Base-by-base conservation (phyloP, 2,329 filamentous ascomycete genomes). In the Exophiala bonariae region DNA sequence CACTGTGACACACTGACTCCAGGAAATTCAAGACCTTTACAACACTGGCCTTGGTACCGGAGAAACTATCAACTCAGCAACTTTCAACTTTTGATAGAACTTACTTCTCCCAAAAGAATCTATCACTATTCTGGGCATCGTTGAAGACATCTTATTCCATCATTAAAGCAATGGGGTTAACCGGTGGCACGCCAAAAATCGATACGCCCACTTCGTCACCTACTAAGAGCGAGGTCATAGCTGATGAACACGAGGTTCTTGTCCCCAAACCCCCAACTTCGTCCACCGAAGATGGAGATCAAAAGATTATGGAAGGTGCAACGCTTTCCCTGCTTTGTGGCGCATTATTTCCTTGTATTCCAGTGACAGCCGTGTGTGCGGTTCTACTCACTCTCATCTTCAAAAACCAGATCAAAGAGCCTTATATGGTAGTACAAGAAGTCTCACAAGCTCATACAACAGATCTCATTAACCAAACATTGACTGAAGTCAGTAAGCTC, bases 311-410 rank as follows among this genome's bases (percentile, higher is more conserved):
- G 36, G 38, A 47, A 8, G 44, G 44, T 3, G 37, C 44, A 10
- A 33, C 26, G 18, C 18, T 41, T 13, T 34, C 44, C 18, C 33
- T 53, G 9, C 30, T 50, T 23, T 7, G 41, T 7, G 50, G 50
- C 8, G 50, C 50, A 14, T 28, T 50, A 35, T 36, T 53, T n/a
- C 50, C 50, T 22, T 53, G 50, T 38, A 37, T 52, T 19, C 45
- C 49, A 32, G 45, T 52, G 14, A 18, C 39, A 20, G 6, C 46
- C 3, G 47, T 53, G 1, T 41, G n/a, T 37, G 28, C 18, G 10
- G 36, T 46, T 6, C 22, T 53, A 36, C 50, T 53, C 20, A 36
- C 47, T 18, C 20, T 53, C 41, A 53, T 53, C 33, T 46, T 53
- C 47, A 17, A 33, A 16, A 41, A 53, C 32, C 40, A 16, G 16